Conservation (phyloP, 2,329 filamentous ascomycete genomes). For the Fusarium denticulatum region DNA sequence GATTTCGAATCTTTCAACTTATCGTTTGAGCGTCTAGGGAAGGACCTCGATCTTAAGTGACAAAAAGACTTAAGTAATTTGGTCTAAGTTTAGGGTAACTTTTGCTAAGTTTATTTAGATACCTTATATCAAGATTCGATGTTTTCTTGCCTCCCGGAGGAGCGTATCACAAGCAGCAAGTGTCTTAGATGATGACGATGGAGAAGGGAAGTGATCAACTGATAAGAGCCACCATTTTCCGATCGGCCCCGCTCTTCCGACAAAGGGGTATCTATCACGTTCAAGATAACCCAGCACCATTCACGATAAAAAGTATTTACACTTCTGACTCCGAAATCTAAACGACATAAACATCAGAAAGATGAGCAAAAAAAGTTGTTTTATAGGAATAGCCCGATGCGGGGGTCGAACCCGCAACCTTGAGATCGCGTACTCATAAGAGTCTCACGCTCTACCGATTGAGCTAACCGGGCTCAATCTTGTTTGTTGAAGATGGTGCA, state of each 20-base stretch:
- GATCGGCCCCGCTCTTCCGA: constrained; percentile 20
- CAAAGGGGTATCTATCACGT: background rate
- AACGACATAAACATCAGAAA: background rate
- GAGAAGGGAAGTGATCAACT: background rate
- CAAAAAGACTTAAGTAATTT: too few relatives aligned
- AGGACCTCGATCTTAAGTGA: too few relatives aligned
- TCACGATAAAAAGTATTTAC: background rate
- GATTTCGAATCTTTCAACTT: background rate
- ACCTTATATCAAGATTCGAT: too few relatives aligned
- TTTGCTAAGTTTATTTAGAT: too few relatives aligned
- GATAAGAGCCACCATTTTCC: constrained; percentile 2
- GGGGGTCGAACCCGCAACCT: constrained; percentile 65
- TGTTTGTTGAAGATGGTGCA: background rate
- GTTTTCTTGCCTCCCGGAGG: too few relatives aligned
- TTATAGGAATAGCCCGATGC: constrained; percentile 49
- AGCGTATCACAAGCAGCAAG: too few relatives aligned
- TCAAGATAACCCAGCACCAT: background rate
- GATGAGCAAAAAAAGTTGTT: background rate
- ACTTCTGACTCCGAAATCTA: background rate
- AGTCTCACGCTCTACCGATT: constrained; percentile 73
- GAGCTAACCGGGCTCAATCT: constrained; percentile 44
- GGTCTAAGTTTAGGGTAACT: too few relatives aligned
- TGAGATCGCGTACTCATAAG: constrained; percentile 61
- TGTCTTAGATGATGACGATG: background rate
- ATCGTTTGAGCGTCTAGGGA: background rate